These are phyloP conservation scores for Plasmodium fragile DNA, from an alignment of 169 alveolate species.

Conservation along the genomic window DNA sequence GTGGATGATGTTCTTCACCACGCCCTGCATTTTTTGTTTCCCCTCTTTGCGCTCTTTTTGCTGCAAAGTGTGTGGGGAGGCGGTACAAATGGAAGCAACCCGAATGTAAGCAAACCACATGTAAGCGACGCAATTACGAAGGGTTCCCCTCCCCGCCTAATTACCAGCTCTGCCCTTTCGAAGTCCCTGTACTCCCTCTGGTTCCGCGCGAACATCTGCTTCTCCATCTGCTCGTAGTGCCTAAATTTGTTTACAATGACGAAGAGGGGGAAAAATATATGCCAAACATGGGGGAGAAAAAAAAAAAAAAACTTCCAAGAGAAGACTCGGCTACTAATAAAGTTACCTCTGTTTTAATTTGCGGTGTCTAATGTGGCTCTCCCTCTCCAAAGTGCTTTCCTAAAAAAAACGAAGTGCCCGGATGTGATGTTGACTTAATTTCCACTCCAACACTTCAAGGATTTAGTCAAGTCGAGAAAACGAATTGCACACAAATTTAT, in stretches of 20 bases:
- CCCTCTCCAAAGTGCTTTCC: constrained; percentile 31
- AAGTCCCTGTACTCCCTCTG: constrained; percentile 21
- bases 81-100: not conserved
- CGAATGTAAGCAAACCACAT: not conserved
- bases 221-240: constrained; percentile 19
- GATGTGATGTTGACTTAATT: not conserved
- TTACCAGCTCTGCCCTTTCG: constrained; percentile 29
- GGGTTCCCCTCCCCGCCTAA: not conserved
- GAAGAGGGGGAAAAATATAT: not conserved
- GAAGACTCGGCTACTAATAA: not conserved
- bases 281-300: not conserved
- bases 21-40: constrained; percentile 19
- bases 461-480: not conserved
- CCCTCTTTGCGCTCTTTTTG: constrained; percentile 15
- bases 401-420: not conserved
- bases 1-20: constrained; percentile 23
- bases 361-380: constrained; percentile 18
- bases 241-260: constrained; percentile 16
- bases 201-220: constrained; percentile 8
- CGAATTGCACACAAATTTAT: not conserved
- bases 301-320: not conserved
- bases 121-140: not conserved
- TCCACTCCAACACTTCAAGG: not conserved
- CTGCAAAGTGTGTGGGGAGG: constrained; percentile 23
- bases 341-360: constrained; percentile 32